Evolutionary conservation across 805 yeast genomes (phyloP).

Genomic region (Schizosaccharomyces osmophilus): DNA sequence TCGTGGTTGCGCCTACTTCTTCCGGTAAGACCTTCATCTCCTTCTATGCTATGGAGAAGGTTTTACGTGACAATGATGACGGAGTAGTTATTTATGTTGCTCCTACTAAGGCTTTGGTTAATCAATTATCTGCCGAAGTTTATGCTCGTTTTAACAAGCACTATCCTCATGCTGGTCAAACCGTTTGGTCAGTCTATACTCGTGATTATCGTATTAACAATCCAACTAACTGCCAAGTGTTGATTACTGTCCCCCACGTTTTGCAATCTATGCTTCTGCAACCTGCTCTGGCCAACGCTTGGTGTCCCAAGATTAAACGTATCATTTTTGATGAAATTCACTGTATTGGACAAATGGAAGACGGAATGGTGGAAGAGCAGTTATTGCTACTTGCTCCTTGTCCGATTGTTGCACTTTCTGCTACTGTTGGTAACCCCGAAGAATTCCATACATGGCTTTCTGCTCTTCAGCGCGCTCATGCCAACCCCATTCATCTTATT

Average conservation of each 20-base stretch:
- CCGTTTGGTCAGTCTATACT: conserved; percentile 1
- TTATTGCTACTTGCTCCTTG: neutral
- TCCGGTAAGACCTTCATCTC: conserved; percentile 2
- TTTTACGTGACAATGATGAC: neutral
- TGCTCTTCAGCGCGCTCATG: conserved; percentile 1
- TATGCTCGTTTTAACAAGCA: conserved; percentile 1
- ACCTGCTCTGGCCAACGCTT: conserved; percentile 1
- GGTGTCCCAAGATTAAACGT: conserved; percentile 1
- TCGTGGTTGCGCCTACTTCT: conserved; percentile 2
- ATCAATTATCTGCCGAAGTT: conserved; percentile 1
- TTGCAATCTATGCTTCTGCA: neutral
- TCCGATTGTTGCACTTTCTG: conserved; percentile 2
- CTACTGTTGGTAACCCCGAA: conserved; percentile 1
- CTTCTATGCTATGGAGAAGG: conserved; percentile 2
- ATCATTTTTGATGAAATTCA: conserved; percentile 2
- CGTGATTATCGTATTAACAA: conserved; percentile 1
- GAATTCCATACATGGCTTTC: conserved; percentile 2
- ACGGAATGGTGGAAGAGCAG: neutral
- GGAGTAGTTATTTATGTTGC: conserved; percentile 1
- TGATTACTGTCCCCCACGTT: conserved; percentile 2
- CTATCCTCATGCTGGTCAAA: conserved; percentile 2
- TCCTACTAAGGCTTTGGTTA: conserved; percentile 1
- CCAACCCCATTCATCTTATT: neutral
- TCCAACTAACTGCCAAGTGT: neutral
- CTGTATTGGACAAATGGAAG: conserved; percentile 2